Base-by-base conservation (phyloP, 2,329 filamentous ascomycete genomes). In the Gyromitra esculenta region DNA sequence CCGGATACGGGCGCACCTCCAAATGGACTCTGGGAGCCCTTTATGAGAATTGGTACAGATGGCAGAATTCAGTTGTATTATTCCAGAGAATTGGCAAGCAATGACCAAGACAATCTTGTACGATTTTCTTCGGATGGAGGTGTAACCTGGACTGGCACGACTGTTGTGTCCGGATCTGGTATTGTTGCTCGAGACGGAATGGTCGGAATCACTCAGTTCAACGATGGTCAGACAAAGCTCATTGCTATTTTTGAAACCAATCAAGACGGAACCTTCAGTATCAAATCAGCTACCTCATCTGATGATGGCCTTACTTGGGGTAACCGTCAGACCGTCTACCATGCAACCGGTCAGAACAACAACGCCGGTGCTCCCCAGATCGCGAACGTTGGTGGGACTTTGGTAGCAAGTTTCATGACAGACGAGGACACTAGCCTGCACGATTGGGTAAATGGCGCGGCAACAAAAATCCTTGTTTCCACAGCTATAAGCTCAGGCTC, bases 361-460 rank as follows among this genome's bases (percentile, higher is more conserved):
- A 68, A 68, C 18, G 64, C 64, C 0, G 64, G 64, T 2, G 64
- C 64, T 7, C 64, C 64, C 18, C 64, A 68, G 18, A 56, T 68
- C n/a, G 41, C 39, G 9, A 68, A 68, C 35, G 64, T 25, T 3
- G 64, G 64, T 8, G 64, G 64, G 21, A 57, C 15, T 25, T 43
- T 68, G 35, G 64, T 68, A 8, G 64, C 41, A 25, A 68, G 64
- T 35, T 68, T 68, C 18, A 68, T 68, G 64, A 68, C 64, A 25
- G 64, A 68, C 2, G 64, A 68, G 37, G 64, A 68, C 25, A 68
- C 64, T 3, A 56, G 64, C 11, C 18, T 68, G 35, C 64, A 68
- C 37, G 6, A 68, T 7, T 68, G 64, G 64, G 64, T 68, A 5
- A n/a, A 8, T 11, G 64, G 64, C 13, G 64, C 64, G 11, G 21